Evolutionary conservation across 2,329 filamentous ascomycete species (phyloP).

Genomic region (Alternaria postmessia): DNA sequence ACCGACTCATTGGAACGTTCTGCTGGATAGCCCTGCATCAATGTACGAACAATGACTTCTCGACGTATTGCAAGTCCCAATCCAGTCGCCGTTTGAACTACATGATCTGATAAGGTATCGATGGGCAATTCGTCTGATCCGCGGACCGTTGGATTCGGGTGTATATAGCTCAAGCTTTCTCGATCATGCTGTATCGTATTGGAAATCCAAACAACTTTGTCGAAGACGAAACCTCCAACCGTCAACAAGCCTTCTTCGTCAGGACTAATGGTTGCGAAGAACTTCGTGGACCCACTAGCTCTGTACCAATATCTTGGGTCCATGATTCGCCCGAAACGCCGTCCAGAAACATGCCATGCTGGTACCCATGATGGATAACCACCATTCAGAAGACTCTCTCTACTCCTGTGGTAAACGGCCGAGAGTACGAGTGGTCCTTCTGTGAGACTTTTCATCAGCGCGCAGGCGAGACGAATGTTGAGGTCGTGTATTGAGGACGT

Average conservation of each 20-base stretch:
- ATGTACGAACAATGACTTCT: not conserved
- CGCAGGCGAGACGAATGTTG: not conserved
- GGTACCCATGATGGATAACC: not conserved
- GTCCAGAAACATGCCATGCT: not conserved
- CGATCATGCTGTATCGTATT: rapidly evolving
- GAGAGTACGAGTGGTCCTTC: not conserved
- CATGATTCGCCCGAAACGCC: too few species aligned
- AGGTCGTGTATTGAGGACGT: not conserved
- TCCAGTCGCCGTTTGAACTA: not conserved
- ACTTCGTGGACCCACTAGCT: not conserved
- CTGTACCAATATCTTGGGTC: not conserved
- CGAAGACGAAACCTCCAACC: rapidly evolving
- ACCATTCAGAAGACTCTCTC: rapidly evolving
- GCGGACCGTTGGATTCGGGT: rapidly evolving
- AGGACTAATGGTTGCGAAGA: too few species aligned
- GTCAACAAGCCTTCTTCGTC: rapidly evolving
- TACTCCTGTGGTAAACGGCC: rapidly evolving
- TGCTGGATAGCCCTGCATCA: not conserved
- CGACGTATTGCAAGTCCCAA: not conserved
- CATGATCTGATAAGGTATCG: not conserved
- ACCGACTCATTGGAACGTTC: too few species aligned
- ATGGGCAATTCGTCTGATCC: rapidly evolving
- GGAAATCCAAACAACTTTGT: not conserved
- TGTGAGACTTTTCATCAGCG: rapidly evolving
- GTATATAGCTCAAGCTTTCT: not conserved